These are phyloP conservation scores for Penicillium simplicissimum DNA, from an alignment of 495 filamentous ascomycete species.

Conservation along the genomic window DNA sequence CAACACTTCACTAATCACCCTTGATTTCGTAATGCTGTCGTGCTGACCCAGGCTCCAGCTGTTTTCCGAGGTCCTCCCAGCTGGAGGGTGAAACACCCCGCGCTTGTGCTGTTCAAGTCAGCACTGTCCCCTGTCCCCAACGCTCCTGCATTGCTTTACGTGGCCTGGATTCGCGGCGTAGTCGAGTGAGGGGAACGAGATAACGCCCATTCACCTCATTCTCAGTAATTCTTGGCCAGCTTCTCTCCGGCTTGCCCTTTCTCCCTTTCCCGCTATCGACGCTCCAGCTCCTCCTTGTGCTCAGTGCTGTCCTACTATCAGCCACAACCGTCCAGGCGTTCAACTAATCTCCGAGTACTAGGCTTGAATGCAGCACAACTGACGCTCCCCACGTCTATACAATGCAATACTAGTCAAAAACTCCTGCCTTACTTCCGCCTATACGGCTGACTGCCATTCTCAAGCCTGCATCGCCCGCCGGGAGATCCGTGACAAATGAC, in stretches of 20 bases:
- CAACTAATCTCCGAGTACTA: neutral
- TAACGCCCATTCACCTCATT: neutral
- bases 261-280: neutral
- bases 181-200: neutral
- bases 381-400: neutral
- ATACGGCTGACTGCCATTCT: neutral
- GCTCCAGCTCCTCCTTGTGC: neutral
- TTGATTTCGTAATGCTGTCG: neutral
- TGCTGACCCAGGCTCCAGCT: neutral
- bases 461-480: constrained; percentile 3
- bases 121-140: constrained; percentile 1
- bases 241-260: neutral
- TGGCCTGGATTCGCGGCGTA: neutral
- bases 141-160: constrained; percentile 5
- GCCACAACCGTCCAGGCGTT: constrained; percentile 2
- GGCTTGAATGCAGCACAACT: neutral
- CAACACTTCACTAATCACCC: constrained; percentile 18
- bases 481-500: constrained; percentile 17
- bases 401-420: neutral
- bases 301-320: neutral
- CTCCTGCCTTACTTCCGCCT: neutral
- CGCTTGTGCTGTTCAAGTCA: constrained; percentile 11
- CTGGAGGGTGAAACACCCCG: constrained; percentile 6
- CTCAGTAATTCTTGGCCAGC: neutral
- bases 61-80: neutral